Base-by-base conservation (phyloP, 768 basidiomycete genomes). In the Mycena rebaudengoi region DNA sequence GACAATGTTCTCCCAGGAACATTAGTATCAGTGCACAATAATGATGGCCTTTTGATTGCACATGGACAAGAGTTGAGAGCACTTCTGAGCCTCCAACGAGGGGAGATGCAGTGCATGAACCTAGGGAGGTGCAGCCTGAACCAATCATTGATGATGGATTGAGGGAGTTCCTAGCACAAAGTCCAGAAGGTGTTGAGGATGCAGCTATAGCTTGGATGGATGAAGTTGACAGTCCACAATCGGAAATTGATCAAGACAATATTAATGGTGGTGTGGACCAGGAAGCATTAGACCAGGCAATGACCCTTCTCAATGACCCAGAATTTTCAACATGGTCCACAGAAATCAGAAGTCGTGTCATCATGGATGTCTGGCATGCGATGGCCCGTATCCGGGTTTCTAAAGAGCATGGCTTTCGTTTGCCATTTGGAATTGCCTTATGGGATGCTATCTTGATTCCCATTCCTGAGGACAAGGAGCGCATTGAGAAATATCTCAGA, bases 311-410 rank as follows among this genome's bases (percentile, higher is more conserved):
- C 14, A 32, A 43, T 29, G 32, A 45, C 46, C 37, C 54, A 10
- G 54, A 56, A 40, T 56, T 56, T 30, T 40, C 39, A 18, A 43
- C 45, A 8, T 59, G 45, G 44, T 41, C 45, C 14, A 7, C 25
- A 13, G 32, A 59, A 14, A 49, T 59, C 30, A 13, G 40, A 25
- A 59, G 57, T 39, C 44, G 57, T 6, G 35, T 50, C 25, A 18
- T 59, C 7, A 59, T 48, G 45, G 57, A 59, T 39, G 20, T 59
- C 12, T 59, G 30, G 30, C 56, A 58, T 48, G 54, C 26, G 7
- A 43, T 56, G 40, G 40, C 39, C n/a, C 39, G 39, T 29, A 26
- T 57, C 18, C 7, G 20, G 12, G 41, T 57, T 4, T 39, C 30
- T 7, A 44, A 45, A n/a, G 43, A 44, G 18, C 55, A 57, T 32